Conservation (phyloP, 2,329 filamentous ascomycete genomes). For the Trichoderma oligosporum region DNA sequence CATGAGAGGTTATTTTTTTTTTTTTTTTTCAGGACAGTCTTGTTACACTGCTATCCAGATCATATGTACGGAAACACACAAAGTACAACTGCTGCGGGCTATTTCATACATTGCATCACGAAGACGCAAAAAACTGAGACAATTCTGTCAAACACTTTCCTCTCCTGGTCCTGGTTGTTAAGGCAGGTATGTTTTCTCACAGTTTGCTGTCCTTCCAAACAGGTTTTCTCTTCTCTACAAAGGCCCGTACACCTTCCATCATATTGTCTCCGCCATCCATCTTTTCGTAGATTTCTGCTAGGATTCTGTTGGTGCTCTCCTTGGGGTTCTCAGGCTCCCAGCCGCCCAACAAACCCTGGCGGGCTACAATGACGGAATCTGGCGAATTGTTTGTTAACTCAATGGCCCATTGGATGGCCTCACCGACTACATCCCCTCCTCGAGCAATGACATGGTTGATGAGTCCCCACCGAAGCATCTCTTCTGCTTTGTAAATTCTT, state of each 20-base stretch:
- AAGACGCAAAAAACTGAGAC: constrained; percentile 4
- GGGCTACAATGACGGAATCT: constrained; percentile 70
- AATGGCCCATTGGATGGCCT: constrained; percentile 58
- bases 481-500: constrained; percentile 52
- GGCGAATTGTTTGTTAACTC: constrained; percentile 65
- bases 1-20: neutral
- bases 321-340: constrained; percentile 68
- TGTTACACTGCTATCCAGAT: neutral
- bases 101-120: constrained; percentile 5
- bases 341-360: constrained; percentile 66
- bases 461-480: constrained; percentile 63
- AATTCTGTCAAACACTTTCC: neutral
- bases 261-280: constrained; percentile 68
- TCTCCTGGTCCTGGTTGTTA: neutral
- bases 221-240: constrained; percentile 71
- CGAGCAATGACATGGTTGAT: constrained; percentile 60
- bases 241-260: constrained; percentile 68
- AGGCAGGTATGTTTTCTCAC: constrained; percentile 31
- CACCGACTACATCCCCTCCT: constrained; percentile 46
- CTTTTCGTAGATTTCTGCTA: constrained; percentile 54
- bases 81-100: neutral
- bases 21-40: neutral
- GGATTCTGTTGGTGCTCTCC: constrained; percentile 55
- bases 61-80: constrained; percentile 8
- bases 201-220: constrained; percentile 63